Conservation (phyloP, 805 yeast species). For the Danielia oregonensis region DNA sequence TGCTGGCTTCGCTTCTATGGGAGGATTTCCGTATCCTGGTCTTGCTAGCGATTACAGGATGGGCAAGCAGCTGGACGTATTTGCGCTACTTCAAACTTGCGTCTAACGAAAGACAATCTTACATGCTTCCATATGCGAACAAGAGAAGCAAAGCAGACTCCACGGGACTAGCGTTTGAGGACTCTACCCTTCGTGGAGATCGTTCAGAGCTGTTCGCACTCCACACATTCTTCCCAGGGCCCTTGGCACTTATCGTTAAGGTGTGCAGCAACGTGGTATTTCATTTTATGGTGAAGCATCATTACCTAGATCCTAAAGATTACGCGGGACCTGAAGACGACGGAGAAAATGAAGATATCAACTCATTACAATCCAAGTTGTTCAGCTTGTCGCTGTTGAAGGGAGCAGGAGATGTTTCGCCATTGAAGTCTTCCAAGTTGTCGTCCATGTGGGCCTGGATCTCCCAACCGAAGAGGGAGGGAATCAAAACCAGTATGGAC, state of each 20-base stretch:
- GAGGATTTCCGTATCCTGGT: constrained; percentile 26
- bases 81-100: constrained; percentile 39
- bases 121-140: constrained; percentile 32
- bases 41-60: constrained; percentile 26
- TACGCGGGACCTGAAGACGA: constrained; percentile 19
- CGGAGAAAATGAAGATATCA: constrained; percentile 25
- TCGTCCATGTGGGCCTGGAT: constrained; percentile 25
- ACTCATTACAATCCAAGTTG: constrained; percentile 31
- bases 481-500: constrained; percentile 31
- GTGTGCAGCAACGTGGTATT: constrained; percentile 19
- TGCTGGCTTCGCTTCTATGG: constrained; percentile 13
- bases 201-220: constrained; percentile 31
- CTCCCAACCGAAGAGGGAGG: constrained; percentile 7
- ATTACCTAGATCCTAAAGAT: constrained; percentile 21
- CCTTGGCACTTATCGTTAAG: constrained; percentile 28
- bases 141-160: background rate
- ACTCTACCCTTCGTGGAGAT: constrained; percentile 19
- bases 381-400: constrained; percentile 39
- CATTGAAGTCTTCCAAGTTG: constrained; percentile 23
- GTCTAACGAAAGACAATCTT: constrained; percentile 41
- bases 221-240: constrained; percentile 40
- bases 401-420: constrained; percentile 37
- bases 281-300: constrained; percentile 15
- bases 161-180: constrained; percentile 7
- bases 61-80: constrained; percentile 36